Base-by-base conservation (phyloP, 2,329 filamentous ascomycete genomes). In the Phaeosphaeriaceae sp. region DNA sequence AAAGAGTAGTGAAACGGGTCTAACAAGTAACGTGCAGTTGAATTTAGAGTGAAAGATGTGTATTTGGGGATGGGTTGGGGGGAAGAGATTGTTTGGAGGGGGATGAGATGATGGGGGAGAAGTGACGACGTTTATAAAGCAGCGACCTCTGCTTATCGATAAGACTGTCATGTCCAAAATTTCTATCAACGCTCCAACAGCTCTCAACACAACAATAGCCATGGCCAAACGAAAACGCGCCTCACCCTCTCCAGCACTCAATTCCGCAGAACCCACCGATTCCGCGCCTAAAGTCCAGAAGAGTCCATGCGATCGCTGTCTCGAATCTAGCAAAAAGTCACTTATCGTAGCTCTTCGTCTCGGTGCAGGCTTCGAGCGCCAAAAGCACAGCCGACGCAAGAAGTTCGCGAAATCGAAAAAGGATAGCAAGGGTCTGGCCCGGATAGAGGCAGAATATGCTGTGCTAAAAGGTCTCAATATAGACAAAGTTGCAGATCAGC, bases 321-420 rank as follows among this genome's bases (percentile, higher is more conserved):
- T 85, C 49, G 73, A 79, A 26, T 75, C 79, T 38, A 79, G 80
- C 61, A 79, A 81, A 56, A 84, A 83, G 65, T 79, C 85, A 29
- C 77, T 93, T 7, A 40, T 64, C 23, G 81, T 81, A 53, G 87
- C 87, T 0, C 79, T 93, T 52, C 91, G 91, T 72, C 78, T 81
- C 9, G 87, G 86, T 48, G 90, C 89, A 67, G 86, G 87, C 38
- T 88, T 90, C 66, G 89, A 93, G 76, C 82, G 89, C 37, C 90
- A 93, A 74, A 89, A 91, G 57, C 81, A 86, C 48, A 81, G 83
- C 17, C 76, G 89, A 51, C 81, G 87, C 48, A 78, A 81, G 58
- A 87, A 87, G 65, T 77, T 75, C 2, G 82, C 82, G 0, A 74
- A 71, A 33, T 56, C 68, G 6, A 76, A 79, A 30, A 74, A 74